phyloP scores from a whole-genome alignment of 2,329 filamentous ascomycete genomes.

The Truncatella angustata region DNA sequence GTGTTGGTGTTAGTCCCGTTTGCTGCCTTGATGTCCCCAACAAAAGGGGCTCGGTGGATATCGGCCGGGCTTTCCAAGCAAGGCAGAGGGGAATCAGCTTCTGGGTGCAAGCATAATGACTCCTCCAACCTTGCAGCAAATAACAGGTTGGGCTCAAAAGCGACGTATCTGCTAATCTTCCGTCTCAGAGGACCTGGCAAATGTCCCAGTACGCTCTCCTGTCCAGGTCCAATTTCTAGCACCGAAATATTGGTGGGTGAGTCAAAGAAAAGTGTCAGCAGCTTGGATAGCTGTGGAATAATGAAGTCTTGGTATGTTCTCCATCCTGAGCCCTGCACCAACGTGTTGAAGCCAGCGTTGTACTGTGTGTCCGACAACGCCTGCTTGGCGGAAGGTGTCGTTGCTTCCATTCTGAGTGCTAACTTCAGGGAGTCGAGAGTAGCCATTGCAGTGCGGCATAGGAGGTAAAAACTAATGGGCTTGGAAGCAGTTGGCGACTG shows the following conservation, averaged over 20 bases:
- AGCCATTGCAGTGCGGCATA: conserved; percentile 31
- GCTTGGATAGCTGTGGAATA: conserved; percentile 42
- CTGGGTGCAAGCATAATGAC: conserved; percentile 32
- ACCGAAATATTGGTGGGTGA: conserved; percentile 45
- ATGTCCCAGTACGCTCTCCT: conserved; percentile 49
- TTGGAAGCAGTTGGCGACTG: too few relatives aligned
- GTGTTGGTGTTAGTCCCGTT: conserved; percentile 14
- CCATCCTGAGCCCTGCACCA: conserved; percentile 34
- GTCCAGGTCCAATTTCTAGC: conserved; percentile 60
- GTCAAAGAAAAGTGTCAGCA: conserved; percentile 39
- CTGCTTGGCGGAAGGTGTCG: conserved; percentile 24
- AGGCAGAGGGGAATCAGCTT: conserved; percentile 36
- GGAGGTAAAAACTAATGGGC: too few relatives aligned
- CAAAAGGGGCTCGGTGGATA: conserved; percentile 40
- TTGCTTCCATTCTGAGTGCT: conserved; percentile 31
- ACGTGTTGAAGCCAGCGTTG: conserved; percentile 42
- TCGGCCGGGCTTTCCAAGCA: conserved; percentile 34
- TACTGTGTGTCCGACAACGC: conserved; percentile 48
- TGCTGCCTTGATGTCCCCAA: conserved; percentile 22
- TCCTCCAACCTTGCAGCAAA: conserved; percentile 43
- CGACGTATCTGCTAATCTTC: conserved; percentile 49
- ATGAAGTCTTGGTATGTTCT: conserved; percentile 47
- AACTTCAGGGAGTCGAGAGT: conserved; percentile 42
- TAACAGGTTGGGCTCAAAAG: conserved; percentile 50
- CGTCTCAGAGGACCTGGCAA: conserved; percentile 40